Conservation (phyloP, 257 asterid species). For the Linderniella brevidens region DNA sequence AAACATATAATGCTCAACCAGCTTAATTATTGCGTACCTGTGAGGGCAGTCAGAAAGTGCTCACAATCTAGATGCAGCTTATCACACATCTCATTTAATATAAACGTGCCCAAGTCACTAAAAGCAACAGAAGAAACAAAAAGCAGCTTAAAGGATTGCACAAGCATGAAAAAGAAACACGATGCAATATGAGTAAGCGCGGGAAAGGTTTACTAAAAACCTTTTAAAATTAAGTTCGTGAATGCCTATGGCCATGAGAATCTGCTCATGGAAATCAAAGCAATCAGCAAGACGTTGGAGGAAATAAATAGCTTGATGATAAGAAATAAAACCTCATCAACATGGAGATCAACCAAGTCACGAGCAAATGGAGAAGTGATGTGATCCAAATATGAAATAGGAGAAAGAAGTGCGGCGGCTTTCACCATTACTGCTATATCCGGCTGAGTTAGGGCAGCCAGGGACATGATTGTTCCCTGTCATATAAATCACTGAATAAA, state of each 20-base stretch:
- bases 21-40: conserved; percentile 54
- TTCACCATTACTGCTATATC: conserved; percentile 59
- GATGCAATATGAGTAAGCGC: conserved; percentile 7
- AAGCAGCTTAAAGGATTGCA: too few species aligned
- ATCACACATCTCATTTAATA: conserved; percentile 78
- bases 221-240: conserved; percentile 88
- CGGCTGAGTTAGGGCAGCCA: conserved; percentile 90
- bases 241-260: conserved; percentile 62
- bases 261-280: conserved; percentile 20
- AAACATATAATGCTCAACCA: too few species aligned
- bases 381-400: conserved; percentile 80
- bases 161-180: neutral
- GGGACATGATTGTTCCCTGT: conserved; percentile 91
- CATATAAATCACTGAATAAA: too few species aligned
- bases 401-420: conserved; percentile 96
- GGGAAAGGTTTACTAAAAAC: conserved; percentile 19
- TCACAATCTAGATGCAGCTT: conserved; percentile 52
- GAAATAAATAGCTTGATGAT: neutral
- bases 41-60: conserved; percentile 52
- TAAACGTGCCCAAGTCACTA: conserved; percentile 46
- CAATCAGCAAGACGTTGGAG: conserved; percentile 1
- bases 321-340: conserved; percentile 56
- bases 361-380: conserved; percentile 49
- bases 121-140: conserved; percentile 13
- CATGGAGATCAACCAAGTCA: conserved; percentile 48